Base-by-base conservation (phyloP, 2,329 filamentous ascomycete genomes). In the Aspergillus intermedius region DNA sequence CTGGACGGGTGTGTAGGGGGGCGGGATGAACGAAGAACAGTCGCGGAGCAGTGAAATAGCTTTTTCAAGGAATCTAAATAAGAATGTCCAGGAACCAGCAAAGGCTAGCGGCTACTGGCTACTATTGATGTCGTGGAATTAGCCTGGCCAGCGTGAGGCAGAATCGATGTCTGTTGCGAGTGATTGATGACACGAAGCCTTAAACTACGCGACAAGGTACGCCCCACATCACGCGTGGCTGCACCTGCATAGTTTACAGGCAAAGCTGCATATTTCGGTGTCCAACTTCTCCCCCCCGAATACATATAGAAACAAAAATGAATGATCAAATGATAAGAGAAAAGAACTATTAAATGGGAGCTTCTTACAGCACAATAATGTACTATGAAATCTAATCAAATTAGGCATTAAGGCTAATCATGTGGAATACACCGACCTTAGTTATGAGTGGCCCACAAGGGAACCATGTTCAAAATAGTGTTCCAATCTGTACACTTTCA, bases 161-260 rank as follows among this genome's bases (percentile, higher is more conserved):
- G n/a, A 19, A 37, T 37, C 34, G 34, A 15, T 37, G 34, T 15
- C 6, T 17, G 17, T 37, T 37, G 6, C 34, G 34, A 15, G 15
- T 37, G 34, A 37, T 19, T 69, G 64, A 68, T 69, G 66, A 70
- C 67, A 70, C 67, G 67, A 66, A 69, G 61, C 57, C 66, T 64
- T 47, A 63, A 57, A 59, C 2, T 55, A 57, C 48, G 57, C 59
- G 55, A 49, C 47, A 45, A 45, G 44, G 44, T 30, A 45, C 34
- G 48, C 52, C 48, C 53, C 54, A 54, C 55, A 44, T 43, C 42
- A 49, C 42, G 48, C 49, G 48, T 48, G 43, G 34, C 41, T 42
- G 41, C 23, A 19, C 6, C 40, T 21, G 22, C 40, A 42, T 42
- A 42, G 19, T 19, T 37, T 15, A n/a, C 34, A 37, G 9, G 8